Conservation (phyloP, 2,329 filamentous ascomycete genomes). For the Spiromastix sp. region DNA sequence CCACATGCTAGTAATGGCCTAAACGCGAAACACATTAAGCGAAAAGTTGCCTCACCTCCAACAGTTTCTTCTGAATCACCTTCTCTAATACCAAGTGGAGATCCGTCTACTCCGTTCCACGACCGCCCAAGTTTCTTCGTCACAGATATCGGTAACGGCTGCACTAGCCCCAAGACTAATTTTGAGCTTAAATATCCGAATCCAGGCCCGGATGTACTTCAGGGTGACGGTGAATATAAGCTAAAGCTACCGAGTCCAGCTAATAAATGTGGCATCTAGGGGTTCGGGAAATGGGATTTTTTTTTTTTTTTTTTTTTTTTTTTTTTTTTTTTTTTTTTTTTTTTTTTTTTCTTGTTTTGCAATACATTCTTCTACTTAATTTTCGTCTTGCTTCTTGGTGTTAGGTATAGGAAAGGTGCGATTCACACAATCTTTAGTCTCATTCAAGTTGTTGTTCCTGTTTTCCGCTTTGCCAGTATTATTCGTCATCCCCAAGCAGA, state of each 20-base stretch:
- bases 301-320: not conserved
- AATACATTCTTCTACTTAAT: not conserved
- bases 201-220: conserved; percentile 33
- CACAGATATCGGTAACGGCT: conserved; percentile 31
- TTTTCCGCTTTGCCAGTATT: no score
- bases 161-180: conserved; percentile 23
- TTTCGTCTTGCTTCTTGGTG: not conserved
- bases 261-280: conserved; percentile 5
- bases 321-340: not conserved
- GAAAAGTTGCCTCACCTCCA: not conserved
- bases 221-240: conserved; percentile 35
- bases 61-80: not conserved
- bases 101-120: conserved; percentile 20
- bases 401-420: no score
- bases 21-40: not conserved
- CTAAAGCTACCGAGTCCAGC: conserved; percentile 24
- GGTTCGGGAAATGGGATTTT: not conserved
- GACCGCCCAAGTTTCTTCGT: conserved; percentile 32
- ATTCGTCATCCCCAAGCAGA: no score
- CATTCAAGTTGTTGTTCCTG: no score
- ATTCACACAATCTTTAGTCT: no score
- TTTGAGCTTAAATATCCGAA: conserved; percentile 35
- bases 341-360: not conserved
- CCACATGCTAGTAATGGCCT: not conserved
- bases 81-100: not conserved